phyloP scores from a whole-genome alignment of 2,329 filamentous ascomycete genomes.

The Cryphonectria parasitica region DNA sequence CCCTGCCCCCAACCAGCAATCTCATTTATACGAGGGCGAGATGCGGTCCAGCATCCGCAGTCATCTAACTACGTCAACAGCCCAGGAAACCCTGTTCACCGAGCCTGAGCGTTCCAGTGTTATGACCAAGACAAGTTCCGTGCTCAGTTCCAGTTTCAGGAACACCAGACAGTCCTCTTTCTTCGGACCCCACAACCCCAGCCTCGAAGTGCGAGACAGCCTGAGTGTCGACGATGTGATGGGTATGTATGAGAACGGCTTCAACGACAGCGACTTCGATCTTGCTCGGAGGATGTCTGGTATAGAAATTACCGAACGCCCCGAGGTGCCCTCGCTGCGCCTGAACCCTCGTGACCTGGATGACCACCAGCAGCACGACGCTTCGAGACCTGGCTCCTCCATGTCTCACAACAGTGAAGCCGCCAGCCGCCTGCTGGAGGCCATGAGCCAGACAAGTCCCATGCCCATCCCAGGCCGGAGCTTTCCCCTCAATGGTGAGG shows the following conservation, averaged over 20 bases:
- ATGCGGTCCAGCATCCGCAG: slow-evolving; percentile 60
- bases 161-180: slow-evolving; percentile 29
- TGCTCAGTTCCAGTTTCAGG: slow-evolving; percentile 47
- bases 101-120: slow-evolving; percentile 80
- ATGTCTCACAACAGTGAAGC: slow-evolving; percentile 44
- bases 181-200: slow-evolving; percentile 28
- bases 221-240: slow-evolving; percentile 71
- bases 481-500: slow-evolving; percentile 39
- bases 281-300: slow-evolving; percentile 38
- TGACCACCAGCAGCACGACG: slow-evolving; percentile 22
- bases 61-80: slow-evolving; percentile 57
- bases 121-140: slow-evolving; percentile 76
- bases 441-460: slow-evolving; percentile 43
- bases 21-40: slow-evolving; percentile 56
- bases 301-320: slow-evolving; percentile 23
- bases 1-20: slow-evolving; percentile 31
- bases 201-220: slow-evolving; percentile 46
- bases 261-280: slow-evolving; percentile 55
- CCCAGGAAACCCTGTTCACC: slow-evolving; percentile 56
- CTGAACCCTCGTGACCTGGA: slow-evolving; percentile 21
- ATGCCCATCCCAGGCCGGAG: slow-evolving; percentile 30
- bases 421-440: slow-evolving; percentile 45
- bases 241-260: slow-evolving; percentile 69
- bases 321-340: slow-evolving; percentile 18
- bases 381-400: slow-evolving; percentile 43